Evolutionary conservation across 345 rosid genomes (phyloP).

Genomic region (Eucalyptus tenuipes): DNA sequence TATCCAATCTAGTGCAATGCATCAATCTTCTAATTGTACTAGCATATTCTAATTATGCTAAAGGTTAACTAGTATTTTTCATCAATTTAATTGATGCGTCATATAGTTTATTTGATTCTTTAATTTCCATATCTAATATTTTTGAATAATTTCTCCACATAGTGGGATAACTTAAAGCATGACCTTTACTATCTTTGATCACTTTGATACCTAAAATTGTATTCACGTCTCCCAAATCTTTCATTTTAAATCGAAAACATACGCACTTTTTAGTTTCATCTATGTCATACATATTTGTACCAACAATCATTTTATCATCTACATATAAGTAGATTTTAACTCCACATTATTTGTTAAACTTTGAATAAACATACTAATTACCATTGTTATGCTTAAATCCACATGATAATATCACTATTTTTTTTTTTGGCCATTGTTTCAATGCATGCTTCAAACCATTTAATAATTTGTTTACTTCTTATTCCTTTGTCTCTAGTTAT

Average conservation of each 20-base stretch:
- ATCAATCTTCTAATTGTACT: neutral
- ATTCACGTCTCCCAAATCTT: too few relatives aligned
- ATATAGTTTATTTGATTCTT: neutral
- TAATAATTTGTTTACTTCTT: too few relatives aligned
- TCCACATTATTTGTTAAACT: neutral
- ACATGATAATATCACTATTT: too few relatives aligned
- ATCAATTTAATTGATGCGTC: neutral
- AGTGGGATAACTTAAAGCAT: neutral
- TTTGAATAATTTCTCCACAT: neutral
- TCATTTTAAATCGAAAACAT: too few relatives aligned
- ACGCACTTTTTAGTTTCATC: neutral
- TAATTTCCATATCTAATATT: neutral
- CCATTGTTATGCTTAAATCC: neutral
- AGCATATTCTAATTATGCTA: too few relatives aligned
- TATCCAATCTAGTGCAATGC: neutral
- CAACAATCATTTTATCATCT: neutral
- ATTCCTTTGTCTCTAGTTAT: neutral
- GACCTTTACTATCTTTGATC: neutral
- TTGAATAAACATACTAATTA: neutral
- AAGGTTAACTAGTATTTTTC: neutral
- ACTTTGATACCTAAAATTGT: neutral
- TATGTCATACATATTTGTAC: neutral
- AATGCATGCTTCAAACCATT: neutral
- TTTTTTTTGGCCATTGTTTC: neutral
- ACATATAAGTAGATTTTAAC: neutral